phyloP scores from a whole-genome alignment of 1,284 basidiomycete genomes.

The Boletus semigastroideus region DNA sequence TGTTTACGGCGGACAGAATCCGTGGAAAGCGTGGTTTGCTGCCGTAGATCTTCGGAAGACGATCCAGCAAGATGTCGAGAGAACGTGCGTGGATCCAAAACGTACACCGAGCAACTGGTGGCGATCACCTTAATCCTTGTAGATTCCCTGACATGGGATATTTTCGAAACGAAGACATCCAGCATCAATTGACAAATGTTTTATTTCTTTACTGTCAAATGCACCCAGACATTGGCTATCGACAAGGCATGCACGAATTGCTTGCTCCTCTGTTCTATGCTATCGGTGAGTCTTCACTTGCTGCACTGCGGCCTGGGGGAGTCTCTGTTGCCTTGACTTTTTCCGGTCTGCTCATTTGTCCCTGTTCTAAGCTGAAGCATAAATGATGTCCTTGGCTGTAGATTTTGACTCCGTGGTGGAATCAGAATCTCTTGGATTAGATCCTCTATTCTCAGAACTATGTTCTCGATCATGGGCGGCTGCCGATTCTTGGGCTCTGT shows the following conservation, averaged over 20 bases:
- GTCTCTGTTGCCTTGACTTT: conserved; percentile 5
- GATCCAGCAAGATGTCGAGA: conserved; percentile 89
- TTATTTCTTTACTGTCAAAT: conserved; percentile 79
- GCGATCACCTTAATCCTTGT: conserved; percentile 3
- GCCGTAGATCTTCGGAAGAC: conserved; percentile 83
- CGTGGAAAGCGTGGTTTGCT: conserved; percentile 91
- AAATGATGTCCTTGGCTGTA: conserved; percentile 22
- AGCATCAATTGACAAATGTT: conserved; percentile 79
- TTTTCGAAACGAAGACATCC: conserved; percentile 74
- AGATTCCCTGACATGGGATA: conserved; percentile 91
- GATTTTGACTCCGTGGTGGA: conserved; percentile 75
- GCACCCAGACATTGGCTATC: conserved; percentile 82
- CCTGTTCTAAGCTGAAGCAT: conserved; percentile 27
- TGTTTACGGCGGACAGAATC: conserved; percentile 56
- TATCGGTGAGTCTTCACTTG: conserved; percentile 38
- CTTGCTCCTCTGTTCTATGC: conserved; percentile 83
- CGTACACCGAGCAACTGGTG: neutral
- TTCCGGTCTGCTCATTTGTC: conserved; percentile 17
- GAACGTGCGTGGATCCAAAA: conserved; percentile 61
- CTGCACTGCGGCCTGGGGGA: conserved; percentile 1
- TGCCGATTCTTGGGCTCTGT: conserved; percentile 84
- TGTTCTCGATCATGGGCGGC: conserved; percentile 71
- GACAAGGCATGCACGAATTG: conserved; percentile 96
- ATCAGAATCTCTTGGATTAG: conserved; percentile 25
- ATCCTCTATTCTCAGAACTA: conserved; percentile 50